A percentile compares a stretch with the other conserved stretches of the same genome.
Conservation (phyloP, 768 basidiomycete genomes). For the Collybiopsis confluens region DNA sequence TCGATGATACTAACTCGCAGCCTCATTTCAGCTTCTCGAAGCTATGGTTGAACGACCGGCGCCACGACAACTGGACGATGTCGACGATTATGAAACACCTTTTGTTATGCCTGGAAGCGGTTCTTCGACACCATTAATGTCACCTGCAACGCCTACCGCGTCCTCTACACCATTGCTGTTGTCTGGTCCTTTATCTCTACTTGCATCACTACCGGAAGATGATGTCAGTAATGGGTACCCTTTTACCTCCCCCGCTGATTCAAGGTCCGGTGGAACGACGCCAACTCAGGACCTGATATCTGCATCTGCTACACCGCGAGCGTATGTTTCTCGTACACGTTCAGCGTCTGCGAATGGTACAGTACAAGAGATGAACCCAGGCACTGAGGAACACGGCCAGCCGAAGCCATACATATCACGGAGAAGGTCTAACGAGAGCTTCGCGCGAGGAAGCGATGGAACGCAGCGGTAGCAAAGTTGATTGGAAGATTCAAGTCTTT, state of each 20-base stretch:
- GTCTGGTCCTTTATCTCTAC: background rate
- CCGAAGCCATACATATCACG: background rate
- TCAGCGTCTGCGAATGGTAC: background rate
- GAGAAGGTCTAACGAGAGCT: background rate
- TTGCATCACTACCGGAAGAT: background rate
- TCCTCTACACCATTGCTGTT: constrained; percentile 27
- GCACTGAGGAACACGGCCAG: background rate
- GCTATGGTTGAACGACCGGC: constrained; percentile 86
- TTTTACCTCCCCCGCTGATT: background rate
- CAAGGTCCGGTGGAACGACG: background rate
- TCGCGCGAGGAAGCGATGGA: background rate
- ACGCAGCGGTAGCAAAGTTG: too few relatives aligned
- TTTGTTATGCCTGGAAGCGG: background rate
- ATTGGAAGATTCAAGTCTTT: too few relatives aligned
- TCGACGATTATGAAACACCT: constrained; percentile 32
- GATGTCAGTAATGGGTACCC: background rate
- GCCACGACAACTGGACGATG: constrained; percentile 38
- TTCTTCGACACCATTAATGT: background rate
- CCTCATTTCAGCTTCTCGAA: constrained; percentile 62
- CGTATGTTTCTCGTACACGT: background rate
- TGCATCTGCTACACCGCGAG: background rate
- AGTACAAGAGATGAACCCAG: background rate
- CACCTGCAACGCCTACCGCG: background rate
- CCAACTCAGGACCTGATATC: background rate
- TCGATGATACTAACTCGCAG: too few relatives aligned